Base-by-base conservation (phyloP, 495 filamentous ascomycete species). In the Annulohypoxylon bovei region DNA sequence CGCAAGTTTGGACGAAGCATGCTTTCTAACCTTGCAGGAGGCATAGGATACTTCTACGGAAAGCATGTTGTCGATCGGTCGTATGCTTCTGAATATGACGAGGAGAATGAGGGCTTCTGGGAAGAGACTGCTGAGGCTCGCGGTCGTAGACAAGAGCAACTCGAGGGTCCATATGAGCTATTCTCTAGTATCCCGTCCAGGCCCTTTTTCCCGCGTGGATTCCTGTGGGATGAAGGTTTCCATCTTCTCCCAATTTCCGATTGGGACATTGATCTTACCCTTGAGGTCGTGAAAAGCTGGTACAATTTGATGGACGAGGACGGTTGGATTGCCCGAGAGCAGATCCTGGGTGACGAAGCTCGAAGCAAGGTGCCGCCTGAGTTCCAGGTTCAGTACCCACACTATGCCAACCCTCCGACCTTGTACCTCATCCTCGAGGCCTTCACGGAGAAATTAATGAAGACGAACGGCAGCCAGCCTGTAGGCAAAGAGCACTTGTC, bases 201-300 rank as follows among this genome's bases (percentile, higher is more conserved):
- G 14, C 92, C 95, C 1, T 99, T 98, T 85, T 99, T 99, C 78
- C 96, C 95, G 0, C 83, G 95, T 74, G 95, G 95, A 0, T 99
- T 99, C 79, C 84, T 97, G 6, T 99, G 95, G 95, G 95, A 99
- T 77, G 95, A 99, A 75, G 95, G 95, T 1, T 99, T 98, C 80
- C 95, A 99, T 75, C 83, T 98, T 33, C 85, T 98, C 59, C 96
- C 96, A 16, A 88, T 99, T 47, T 86, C 91, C 20, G 96, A 98
- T 70, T 99, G 93, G 88, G 95, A 99, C 74, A 89, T 92, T 32
- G 94, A 97, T 76, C 86, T 99, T 49, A 90, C 92, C 0, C 89
- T 99, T 22, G 93, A 97, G 63, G 92, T 98, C 63, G 89, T 98
- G 60, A 93, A 91, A 82, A 96, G 92, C 78, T 99, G 96, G 96